phyloP scores from a whole-genome alignment of 169 alveolate species.

The Eimeria necatrix region DNA sequence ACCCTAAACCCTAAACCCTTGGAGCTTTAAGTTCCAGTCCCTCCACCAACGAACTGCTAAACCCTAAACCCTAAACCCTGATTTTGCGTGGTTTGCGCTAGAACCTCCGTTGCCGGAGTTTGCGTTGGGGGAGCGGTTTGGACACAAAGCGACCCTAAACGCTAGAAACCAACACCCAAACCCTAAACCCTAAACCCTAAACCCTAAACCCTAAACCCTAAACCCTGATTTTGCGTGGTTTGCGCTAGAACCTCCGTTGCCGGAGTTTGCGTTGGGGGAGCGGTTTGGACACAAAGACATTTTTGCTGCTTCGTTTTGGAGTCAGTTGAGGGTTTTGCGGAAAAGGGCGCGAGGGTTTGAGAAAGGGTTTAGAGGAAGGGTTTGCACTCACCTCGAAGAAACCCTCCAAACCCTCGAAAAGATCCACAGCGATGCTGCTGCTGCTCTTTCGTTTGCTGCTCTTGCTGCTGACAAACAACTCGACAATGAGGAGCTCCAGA shows the following conservation, averaged over 20 bases:
- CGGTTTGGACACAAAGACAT: neutral
- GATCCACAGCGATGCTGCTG: constrained; percentile 7
- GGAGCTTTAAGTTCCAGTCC: too few species aligned
- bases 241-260: neutral
- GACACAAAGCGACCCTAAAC: neutral
- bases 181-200: neutral
- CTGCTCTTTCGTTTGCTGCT: constrained; percentile 31
- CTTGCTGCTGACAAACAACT: constrained; percentile 24
- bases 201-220: constrained; percentile 24
- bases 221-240: neutral
- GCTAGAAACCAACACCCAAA: too few species aligned
- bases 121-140: neutral
- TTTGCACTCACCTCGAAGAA: neutral
- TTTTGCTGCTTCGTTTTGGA: neutral
- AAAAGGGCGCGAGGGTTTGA: constrained; percentile 22
- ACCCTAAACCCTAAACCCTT: constrained; percentile 24
- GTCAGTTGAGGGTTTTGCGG: neutral
- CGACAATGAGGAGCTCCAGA: neutral
- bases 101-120: neutral
- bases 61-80: neutral
- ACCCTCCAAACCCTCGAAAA: neutral
- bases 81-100: neutral
- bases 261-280: neutral
- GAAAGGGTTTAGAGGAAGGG: constrained; percentile 23
- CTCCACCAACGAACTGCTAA: too few species aligned